Conservation (phyloP, 2,329 filamentous ascomycete species). For the Dothideomycetes sp. region DNA sequence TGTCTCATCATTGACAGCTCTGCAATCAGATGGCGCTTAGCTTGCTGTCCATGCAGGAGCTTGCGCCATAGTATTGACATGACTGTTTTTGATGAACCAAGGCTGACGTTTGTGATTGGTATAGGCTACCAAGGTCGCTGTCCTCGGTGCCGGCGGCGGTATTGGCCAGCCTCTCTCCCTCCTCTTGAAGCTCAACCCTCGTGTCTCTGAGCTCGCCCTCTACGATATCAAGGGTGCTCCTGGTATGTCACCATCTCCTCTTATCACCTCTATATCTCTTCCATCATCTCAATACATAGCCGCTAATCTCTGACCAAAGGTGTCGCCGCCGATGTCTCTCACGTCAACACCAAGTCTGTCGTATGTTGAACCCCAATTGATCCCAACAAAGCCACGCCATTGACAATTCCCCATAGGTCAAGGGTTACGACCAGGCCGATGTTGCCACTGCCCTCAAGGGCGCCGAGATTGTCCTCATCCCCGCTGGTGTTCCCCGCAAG, state of each 20-base stretch:
- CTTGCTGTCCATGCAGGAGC: conserved; percentile 15
- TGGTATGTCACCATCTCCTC: conserved; percentile 45
- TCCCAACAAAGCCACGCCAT: neutral
- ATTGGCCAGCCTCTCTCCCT: conserved; percentile 98
- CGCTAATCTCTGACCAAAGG: too few species aligned
- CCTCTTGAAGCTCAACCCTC: conserved; percentile 96
- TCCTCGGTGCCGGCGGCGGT: conserved; percentile 92
- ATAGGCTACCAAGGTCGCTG: conserved; percentile 92
- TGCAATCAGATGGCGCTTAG: conserved; percentile 1
- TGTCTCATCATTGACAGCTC: neutral
- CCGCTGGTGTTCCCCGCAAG: conserved; percentile 96
- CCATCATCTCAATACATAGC: conserved; percentile 7
- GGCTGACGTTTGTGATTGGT: too few species aligned
- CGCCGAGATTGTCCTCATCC: conserved; percentile 91
- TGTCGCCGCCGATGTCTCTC: conserved; percentile 94
- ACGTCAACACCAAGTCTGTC: conserved; percentile 97
- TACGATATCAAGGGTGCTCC: conserved; percentile 95
- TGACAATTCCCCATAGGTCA: conserved; percentile 46
- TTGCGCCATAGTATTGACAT: too few species aligned
- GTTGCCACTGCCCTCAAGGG: conserved; percentile 72
- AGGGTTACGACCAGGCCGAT: conserved; percentile 69
- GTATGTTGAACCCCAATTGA: conserved; percentile 21
- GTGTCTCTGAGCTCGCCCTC: conserved; percentile 84
- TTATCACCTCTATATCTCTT: too few species aligned
- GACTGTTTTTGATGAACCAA: too few species aligned